These are phyloP conservation scores for Russula olivacea DNA, from an alignment of 768 basidiomycete genomes.

Conservation along the genomic window DNA sequence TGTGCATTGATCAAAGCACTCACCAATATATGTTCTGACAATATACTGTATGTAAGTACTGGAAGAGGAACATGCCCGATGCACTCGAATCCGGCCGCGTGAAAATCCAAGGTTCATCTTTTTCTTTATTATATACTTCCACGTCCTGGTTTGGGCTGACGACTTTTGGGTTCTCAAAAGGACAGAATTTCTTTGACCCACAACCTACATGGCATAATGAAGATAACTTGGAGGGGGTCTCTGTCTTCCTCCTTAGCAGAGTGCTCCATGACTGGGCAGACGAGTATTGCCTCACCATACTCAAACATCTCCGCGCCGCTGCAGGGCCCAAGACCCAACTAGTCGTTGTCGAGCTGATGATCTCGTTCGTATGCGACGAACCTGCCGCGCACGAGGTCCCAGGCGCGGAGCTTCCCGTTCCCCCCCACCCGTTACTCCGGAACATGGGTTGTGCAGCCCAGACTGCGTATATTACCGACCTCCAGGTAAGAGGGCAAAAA, in stretches of 20 bases:
- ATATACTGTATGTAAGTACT: neutral
- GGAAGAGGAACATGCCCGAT: conserved; percentile 3
- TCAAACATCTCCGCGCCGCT: conserved; percentile 6
- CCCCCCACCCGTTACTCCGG: conserved; percentile 26
- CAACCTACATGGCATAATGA: neutral
- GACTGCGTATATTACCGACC: conserved; percentile 22
- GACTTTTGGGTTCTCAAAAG: neutral
- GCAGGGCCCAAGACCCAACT: conserved; percentile 28
- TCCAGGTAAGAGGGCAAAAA: conserved; percentile 20
- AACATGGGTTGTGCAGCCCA: conserved; percentile 26
- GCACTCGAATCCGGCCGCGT: conserved; percentile 2
- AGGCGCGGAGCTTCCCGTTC: conserved; percentile 19
- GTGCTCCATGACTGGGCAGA: conserved; percentile 30
- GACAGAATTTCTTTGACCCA: conserved; percentile 1
- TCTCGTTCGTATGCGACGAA: conserved; percentile 27
- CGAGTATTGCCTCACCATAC: conserved; percentile 22
- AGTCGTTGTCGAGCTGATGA: conserved; percentile 28
- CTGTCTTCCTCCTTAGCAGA: neutral
- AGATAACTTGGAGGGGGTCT: neutral
- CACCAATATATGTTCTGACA: neutral
- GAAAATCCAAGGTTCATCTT: neutral
- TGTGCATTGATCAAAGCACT: neutral
- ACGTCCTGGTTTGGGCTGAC: no score
- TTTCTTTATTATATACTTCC: neutral
- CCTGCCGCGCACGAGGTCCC: conserved; percentile 16